phyloP scores from a whole-genome alignment of 164 flowering plant species.

The Vitis cinerea region DNA sequence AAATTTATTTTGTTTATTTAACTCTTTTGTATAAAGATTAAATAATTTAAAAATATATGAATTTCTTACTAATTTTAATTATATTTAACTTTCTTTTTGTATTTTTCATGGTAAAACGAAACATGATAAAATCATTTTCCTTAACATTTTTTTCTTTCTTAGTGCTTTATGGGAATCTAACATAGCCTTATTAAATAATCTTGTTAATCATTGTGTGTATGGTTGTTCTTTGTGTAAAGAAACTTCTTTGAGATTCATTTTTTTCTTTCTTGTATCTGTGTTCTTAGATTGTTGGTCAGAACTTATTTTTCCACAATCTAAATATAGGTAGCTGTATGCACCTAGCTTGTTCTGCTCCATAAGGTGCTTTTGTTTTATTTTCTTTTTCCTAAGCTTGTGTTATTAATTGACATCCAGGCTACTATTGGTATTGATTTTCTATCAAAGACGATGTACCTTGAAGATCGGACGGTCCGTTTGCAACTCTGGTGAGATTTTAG shows the following conservation, averaged over 20 bases:
- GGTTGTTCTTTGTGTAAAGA: not conserved
- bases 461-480: conserved; percentile 38
- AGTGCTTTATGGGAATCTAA: too few relatives aligned
- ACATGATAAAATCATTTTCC: too few relatives aligned
- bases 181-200: not conserved
- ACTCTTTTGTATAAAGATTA: too few relatives aligned
- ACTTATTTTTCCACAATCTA: not conserved
- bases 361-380: not conserved
- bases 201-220: not conserved
- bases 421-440: conserved; percentile 41
- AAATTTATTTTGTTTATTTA: too few relatives aligned
- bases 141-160: too few relatives aligned
- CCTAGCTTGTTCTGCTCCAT: not conserved
- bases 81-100: too few relatives aligned
- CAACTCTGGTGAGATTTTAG: conserved; percentile 34
- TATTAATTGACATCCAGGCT: conserved; percentile 20
- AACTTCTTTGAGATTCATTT: not conserved
- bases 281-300: not conserved
- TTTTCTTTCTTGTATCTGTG: not conserved
- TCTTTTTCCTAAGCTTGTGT: not conserved
- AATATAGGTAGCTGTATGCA: not conserved
- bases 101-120: too few relatives aligned
- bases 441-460: conserved; percentile 41
- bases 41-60: too few relatives aligned
- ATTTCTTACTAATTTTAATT: too few relatives aligned